Percentiles rank a stretch among this genome's conserved stretches.
Evolutionary conservation across 345 rosid species (phyloP).

Genomic region (Citrus sp.): DNA sequence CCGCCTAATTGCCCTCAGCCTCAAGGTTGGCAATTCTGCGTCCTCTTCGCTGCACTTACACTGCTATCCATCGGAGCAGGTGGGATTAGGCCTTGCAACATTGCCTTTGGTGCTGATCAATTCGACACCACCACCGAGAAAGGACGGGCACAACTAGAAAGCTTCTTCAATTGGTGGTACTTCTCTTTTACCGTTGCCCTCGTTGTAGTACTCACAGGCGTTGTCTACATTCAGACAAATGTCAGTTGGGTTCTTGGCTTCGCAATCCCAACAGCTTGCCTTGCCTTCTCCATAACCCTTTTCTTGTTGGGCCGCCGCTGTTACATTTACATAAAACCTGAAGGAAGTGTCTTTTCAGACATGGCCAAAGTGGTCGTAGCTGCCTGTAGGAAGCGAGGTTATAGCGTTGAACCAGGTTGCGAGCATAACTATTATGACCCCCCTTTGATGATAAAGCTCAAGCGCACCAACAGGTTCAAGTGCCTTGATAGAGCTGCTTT

Average conservation of each 20-base stretch:
- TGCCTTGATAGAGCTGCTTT: conserved; percentile 58
- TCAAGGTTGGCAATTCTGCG: conserved; percentile 40
- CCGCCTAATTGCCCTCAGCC: conserved; percentile 33
- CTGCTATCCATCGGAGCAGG: conserved; percentile 67
- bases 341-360: conserved; percentile 54
- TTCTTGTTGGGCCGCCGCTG: conserved; percentile 57
- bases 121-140: conserved; percentile 48
- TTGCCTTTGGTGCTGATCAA: conserved; percentile 84
- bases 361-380: conserved; percentile 44
- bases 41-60: conserved; percentile 44
- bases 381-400: conserved; percentile 39
- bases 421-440: conserved; percentile 28
- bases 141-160: conserved; percentile 51
- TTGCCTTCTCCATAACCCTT: conserved; percentile 37
- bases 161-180: conserved; percentile 89
- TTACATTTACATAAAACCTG: conserved; percentile 43
- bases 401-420: neutral
- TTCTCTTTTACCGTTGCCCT: conserved; percentile 63
- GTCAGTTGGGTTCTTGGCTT: conserved; percentile 69
- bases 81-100: conserved; percentile 69
- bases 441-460: conserved; percentile 22
- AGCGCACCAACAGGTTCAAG: conserved; percentile 34
- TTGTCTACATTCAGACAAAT: conserved; percentile 61
- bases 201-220: conserved; percentile 51
- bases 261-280: conserved; percentile 57